Percentiles rank a stretch among this genome's conserved stretches.
phyloP scores from a whole-genome alignment of 805 yeast species.

The Ogataea glucozyma region DNA sequence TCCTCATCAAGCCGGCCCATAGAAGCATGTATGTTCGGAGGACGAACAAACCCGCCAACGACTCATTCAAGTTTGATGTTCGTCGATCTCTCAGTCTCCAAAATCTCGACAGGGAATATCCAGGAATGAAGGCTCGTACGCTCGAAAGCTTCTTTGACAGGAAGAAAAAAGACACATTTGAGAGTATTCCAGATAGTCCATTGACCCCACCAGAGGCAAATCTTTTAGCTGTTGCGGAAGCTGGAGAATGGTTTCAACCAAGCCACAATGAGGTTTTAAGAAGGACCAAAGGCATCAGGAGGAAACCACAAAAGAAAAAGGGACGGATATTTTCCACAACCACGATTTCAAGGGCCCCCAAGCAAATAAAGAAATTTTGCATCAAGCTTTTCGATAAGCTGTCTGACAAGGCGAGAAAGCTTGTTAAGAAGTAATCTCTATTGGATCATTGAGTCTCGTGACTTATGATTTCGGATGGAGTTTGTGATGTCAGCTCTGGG shows the following conservation, averaged over 20 bases:
- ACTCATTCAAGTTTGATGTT: background rate
- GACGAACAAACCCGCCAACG: slow-evolving; percentile 4
- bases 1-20: slow-evolving; percentile 7
- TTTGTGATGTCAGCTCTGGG: slow-evolving; percentile 35
- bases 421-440: background rate
- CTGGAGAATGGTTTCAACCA: background rate
- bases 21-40: slow-evolving; percentile 6
- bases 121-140: slow-evolving; percentile 1
- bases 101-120: slow-evolving; percentile 3
- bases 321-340: background rate
- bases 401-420: background rate
- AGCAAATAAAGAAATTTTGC: background rate
- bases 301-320: background rate
- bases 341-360: background rate
- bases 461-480: slow-evolving; percentile 14
- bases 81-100: slow-evolving; percentile 7
- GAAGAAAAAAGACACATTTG: background rate
- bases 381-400: background rate
- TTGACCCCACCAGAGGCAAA: background rate
- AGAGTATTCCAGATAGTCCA: background rate
- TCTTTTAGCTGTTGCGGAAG: slow-evolving; percentile 1
- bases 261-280: background rate
- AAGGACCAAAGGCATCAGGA: slow-evolving; percentile 1
- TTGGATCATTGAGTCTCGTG: background rate
- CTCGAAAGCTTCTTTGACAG: background rate